phyloP scores from a whole-genome alignment of 768 basidiomycete species.

The Omphalotus guepiniiformis region DNA sequence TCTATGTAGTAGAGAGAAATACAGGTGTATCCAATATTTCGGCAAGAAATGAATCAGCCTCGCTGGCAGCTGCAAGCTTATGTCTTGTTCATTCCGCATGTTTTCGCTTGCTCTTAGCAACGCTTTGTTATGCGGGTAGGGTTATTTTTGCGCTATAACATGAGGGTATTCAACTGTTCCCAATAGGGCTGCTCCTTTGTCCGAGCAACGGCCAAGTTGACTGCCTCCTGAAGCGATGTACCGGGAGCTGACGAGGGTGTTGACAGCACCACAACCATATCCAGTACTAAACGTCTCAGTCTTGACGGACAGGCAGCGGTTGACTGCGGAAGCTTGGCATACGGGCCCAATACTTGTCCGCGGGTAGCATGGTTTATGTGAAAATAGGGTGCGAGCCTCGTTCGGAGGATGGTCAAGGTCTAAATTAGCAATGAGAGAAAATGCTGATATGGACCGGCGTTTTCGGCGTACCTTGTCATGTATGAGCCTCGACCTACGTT shows the following conservation, averaged over 20 bases:
- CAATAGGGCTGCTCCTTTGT: slow-evolving; percentile 38
- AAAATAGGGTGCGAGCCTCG: slow-evolving; percentile 78
- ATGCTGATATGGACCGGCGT: not conserved
- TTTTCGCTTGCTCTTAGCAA: too few relatives aligned
- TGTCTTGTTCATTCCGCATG: too few relatives aligned
- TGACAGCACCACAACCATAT: slow-evolving; percentile 43
- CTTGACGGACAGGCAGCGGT: slow-evolving; percentile 17
- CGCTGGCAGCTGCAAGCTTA: too few relatives aligned
- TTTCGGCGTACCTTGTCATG: slow-evolving; percentile 1
- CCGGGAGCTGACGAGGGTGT: slow-evolving; percentile 15
- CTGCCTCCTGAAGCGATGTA: slow-evolving; percentile 20
- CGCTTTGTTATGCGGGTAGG: too few relatives aligned
- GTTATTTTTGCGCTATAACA: too few relatives aligned
- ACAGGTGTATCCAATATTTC: too few relatives aligned
- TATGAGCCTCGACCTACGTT: slow-evolving; percentile 47
- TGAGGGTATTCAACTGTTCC: slow-evolving; percentile 28
- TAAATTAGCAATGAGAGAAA: slow-evolving; percentile 18
- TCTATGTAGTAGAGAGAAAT: too few relatives aligned
- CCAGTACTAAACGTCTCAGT: slow-evolving; percentile 57
- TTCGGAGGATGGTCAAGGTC: slow-evolving; percentile 46
- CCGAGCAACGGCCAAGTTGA: slow-evolving; percentile 33
- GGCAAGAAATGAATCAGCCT: too few relatives aligned
- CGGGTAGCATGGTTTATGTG: slow-evolving; percentile 68
- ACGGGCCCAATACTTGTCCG: slow-evolving; percentile 76
- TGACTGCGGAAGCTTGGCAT: slow-evolving; percentile 50